Conservation (phyloP, 495 filamentous ascomycete genomes). For the Daldinia concentrica region DNA sequence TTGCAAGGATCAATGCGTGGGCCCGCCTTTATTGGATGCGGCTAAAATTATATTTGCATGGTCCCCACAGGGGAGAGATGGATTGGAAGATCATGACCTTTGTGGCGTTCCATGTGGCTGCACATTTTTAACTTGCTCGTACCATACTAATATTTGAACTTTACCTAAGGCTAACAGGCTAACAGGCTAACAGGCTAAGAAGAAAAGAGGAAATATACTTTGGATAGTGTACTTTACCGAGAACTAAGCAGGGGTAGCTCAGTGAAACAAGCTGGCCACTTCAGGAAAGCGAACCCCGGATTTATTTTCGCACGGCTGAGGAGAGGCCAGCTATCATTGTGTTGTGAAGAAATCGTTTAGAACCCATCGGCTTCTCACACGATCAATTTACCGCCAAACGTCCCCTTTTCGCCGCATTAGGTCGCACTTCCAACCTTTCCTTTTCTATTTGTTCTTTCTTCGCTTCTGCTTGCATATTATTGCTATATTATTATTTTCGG, state of each 20-base stretch:
- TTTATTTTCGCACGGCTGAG: constrained; percentile 45
- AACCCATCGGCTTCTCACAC: constrained; percentile 27
- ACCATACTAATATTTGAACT: not conserved
- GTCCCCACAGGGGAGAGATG: not conserved
- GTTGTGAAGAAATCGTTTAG: not conserved
- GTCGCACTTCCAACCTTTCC: constrained; percentile 28
- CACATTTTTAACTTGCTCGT: not conserved
- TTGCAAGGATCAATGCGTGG: not conserved
- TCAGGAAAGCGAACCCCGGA: constrained; percentile 38
- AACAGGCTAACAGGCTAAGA: too few relatives aligned
- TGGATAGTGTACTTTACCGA: not conserved
- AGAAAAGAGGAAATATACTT: too few relatives aligned
- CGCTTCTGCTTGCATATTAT: constrained; percentile 31
- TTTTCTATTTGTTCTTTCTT: constrained; percentile 22
- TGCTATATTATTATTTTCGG: constrained; percentile 27
- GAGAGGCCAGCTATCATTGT: constrained; percentile 49
- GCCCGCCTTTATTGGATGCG: not conserved
- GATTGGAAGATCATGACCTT: not conserved
- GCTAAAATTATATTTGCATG: constrained; percentile 9
- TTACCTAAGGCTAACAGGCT: too few relatives aligned
- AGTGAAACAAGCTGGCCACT: constrained; percentile 39
- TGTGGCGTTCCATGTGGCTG: constrained; percentile 13
- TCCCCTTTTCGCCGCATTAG: constrained; percentile 28
- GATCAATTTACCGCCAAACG: constrained; percentile 30
- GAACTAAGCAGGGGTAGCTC: constrained; percentile 44